Conservation (phyloP, 768 basidiomycete species). For the Podaxis pistillaris region DNA sequence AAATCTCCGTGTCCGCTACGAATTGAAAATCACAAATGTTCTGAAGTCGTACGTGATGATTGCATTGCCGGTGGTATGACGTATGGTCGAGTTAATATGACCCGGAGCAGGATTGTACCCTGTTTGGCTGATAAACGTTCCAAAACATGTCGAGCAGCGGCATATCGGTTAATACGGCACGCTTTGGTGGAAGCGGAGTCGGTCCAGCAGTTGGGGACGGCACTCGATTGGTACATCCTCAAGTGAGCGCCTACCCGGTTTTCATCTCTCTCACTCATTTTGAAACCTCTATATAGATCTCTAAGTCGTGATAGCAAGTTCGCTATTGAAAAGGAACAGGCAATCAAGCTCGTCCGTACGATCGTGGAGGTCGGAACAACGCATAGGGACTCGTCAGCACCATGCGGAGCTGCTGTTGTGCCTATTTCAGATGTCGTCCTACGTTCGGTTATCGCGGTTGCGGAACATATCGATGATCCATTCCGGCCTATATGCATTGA, state of each 20-base stretch:
- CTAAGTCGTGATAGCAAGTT: constrained; percentile 83
- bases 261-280: constrained; percentile 10
- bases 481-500: constrained; percentile 81
- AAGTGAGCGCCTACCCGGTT: constrained; percentile 50
- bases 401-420: constrained; percentile 43
- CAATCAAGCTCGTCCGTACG: constrained; percentile 81
- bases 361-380: constrained; percentile 77
- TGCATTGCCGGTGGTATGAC: neutral
- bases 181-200: constrained; percentile 70
- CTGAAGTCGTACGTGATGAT: constrained; percentile 62
- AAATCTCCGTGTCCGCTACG: constrained; percentile 73
- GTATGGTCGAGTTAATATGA: neutral
- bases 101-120: constrained; percentile 60
- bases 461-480: constrained; percentile 90
- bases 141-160: constrained; percentile 73
- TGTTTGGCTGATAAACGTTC: constrained; percentile 74
- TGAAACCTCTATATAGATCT: constrained; percentile 45
- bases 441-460: constrained; percentile 88
- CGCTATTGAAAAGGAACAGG: constrained; percentile 88
- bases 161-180: constrained; percentile 83
- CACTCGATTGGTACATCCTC: constrained; percentile 88
- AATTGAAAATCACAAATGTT: constrained; percentile 67
- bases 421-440: constrained; percentile 76
- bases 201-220: constrained; percentile 61
- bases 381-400: constrained; percentile 40